Conservation (phyloP, 2,329 filamentous ascomycete genomes). For the Xylaria digitata region DNA sequence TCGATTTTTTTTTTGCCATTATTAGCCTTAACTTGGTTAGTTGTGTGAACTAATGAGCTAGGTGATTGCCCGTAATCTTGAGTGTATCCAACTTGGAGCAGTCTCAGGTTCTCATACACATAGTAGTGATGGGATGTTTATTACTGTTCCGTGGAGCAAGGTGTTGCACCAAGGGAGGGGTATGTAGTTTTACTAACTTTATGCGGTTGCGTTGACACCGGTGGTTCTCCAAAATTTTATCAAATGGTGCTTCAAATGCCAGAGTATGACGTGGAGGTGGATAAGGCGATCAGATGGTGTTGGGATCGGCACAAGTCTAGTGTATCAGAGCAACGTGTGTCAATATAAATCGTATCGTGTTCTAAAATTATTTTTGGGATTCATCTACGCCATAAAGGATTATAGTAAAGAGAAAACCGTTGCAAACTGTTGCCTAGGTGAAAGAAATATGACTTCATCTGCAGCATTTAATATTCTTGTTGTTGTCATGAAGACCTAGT, state of each 20-base stretch:
- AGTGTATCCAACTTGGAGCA: not conserved
- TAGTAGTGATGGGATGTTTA: not conserved
- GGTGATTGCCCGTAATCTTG: not conserved
- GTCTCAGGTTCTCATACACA: not conserved
- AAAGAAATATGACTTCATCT: not conserved
- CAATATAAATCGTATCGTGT: not conserved
- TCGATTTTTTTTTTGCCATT: not conserved
- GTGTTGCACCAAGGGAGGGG: not conserved
- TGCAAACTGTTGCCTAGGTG: not conserved
- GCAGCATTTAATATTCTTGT: not conserved
- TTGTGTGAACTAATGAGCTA: not conserved
- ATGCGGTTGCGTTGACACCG: not conserved
- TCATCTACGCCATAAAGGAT: not conserved
- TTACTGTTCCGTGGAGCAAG: slow-evolving; percentile 14
- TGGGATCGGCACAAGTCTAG: slow-evolving; percentile 9
- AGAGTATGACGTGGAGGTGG: slow-evolving; percentile 19
- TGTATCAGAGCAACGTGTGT: not conserved
- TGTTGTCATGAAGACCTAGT: not conserved
- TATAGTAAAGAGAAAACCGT: not conserved
- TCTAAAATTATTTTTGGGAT: slow-evolving; percentile 6
- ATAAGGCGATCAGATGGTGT: slow-evolving; percentile 1
- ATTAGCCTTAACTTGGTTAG: not conserved
- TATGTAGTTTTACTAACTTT: not conserved
- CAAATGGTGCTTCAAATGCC: slow-evolving; percentile 7
- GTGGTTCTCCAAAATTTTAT: not conserved